phyloP scores from a whole-genome alignment of 352 stramenopile species.

The Globisporangium echinulatum region DNA sequence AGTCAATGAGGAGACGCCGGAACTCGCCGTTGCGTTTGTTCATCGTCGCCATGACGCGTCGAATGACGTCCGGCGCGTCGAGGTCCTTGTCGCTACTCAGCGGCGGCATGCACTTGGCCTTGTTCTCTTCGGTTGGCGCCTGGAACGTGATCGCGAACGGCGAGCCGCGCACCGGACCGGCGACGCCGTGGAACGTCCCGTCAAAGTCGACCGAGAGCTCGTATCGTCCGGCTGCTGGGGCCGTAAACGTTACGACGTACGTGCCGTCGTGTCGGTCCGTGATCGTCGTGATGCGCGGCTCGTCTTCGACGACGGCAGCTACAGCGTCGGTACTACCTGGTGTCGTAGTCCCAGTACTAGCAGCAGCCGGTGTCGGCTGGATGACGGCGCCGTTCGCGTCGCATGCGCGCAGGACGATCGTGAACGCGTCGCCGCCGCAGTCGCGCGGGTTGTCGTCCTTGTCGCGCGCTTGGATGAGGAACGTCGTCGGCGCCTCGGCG shows the following conservation, averaged over 20 bases:
- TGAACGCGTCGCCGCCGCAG: conserved; percentile 94
- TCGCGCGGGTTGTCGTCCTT: conserved; percentile 85
- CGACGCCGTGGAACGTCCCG: conserved; percentile 91
- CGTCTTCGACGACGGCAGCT: conserved; percentile 17
- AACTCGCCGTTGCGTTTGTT: conserved; percentile 84
- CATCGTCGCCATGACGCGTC: conserved; percentile 71
- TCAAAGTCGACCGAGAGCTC: conserved; percentile 87
- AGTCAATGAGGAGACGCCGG: conserved; percentile 65
- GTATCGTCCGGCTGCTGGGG: conserved; percentile 78
- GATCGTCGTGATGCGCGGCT: conserved; percentile 29
- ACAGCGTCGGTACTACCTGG: background rate
- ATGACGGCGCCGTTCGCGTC: conserved; percentile 18
- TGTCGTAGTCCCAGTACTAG: background rate
- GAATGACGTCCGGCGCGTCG: conserved; percentile 62
- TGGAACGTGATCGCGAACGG: conserved; percentile 76
- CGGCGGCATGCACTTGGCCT: conserved; percentile 64
- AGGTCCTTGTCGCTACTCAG: conserved; percentile 66
- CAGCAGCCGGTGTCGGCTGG: background rate
- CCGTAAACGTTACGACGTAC: conserved; percentile 90
- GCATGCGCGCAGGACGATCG: conserved; percentile 38
- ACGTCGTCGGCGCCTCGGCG: conserved; percentile 71
- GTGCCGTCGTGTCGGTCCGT: conserved; percentile 91
- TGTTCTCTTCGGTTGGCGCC: conserved; percentile 56
- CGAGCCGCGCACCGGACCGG: conserved; percentile 91
- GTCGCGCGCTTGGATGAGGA: conserved; percentile 91